Evolutionary conservation across 148 eudicot genomes (phyloP).

Genomic region (Dysphania ambrosioides): DNA sequence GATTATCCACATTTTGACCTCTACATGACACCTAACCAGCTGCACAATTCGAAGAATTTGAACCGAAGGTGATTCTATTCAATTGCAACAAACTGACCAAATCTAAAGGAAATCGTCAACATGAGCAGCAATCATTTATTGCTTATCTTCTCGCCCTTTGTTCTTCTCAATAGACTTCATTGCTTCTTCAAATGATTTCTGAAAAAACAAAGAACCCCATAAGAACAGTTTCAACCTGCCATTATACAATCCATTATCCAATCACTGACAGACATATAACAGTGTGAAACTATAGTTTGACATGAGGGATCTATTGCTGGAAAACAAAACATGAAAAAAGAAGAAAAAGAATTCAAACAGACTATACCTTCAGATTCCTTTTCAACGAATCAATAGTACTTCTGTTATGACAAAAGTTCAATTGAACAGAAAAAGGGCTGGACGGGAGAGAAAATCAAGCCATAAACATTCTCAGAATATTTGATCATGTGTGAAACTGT

Average conservation of each 20-base stretch:
- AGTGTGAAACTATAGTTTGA: background rate
- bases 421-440: background rate
- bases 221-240: background rate
- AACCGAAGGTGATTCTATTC: background rate
- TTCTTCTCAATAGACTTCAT: conserved; percentile 36
- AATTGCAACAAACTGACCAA: background rate
- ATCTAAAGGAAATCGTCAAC: background rate
- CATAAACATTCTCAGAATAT: no score
- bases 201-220: conserved; percentile 1
- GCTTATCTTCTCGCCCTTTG: conserved; percentile 17
- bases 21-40: background rate
- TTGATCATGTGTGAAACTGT: no score
- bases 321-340: background rate
- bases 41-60: background rate
- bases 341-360: no score
- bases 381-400: background rate
- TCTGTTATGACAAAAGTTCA: background rate
- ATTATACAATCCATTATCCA: background rate
- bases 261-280: no score
- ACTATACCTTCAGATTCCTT: background rate
- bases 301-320: background rate
- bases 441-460: background rate
- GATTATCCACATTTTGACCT: background rate
- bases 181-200: conserved; percentile 46
- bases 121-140: background rate